Evolutionary conservation across 2,329 filamentous ascomycete genomes (phyloP).

Genomic region (Penicillium sp.): DNA sequence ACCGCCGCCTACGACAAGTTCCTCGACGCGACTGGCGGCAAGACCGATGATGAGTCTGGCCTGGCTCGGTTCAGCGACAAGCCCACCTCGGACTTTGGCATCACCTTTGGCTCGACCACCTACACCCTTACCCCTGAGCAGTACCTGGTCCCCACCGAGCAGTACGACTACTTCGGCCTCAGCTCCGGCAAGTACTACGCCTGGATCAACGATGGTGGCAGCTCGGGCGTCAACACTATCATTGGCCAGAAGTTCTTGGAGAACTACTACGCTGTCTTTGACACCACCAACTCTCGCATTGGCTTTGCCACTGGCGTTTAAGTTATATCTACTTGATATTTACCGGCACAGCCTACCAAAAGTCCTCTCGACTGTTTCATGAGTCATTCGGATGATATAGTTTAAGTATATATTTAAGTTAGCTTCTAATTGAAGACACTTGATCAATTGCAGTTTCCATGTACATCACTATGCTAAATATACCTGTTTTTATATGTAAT

Average conservation of each 20-base stretch:
- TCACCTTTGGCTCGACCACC: slow-evolving; percentile 7
- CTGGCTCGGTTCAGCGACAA: slow-evolving; percentile 1
- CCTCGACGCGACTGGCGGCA: slow-evolving; percentile 3
- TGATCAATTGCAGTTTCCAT: no score
- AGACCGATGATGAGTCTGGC: neutral
- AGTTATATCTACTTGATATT: no score
- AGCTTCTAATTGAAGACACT: no score
- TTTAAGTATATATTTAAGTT: no score
- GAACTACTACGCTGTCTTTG: slow-evolving; percentile 8
- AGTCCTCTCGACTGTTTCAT: no score
- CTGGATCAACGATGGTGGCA: slow-evolving; percentile 10
- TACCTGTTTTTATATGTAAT: no score
- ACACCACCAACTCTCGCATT: slow-evolving; percentile 7
- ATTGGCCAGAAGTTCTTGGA: slow-evolving; percentile 10
- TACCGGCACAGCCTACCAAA: no score
- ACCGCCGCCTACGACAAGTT: slow-evolving; percentile 5
- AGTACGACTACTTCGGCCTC: slow-evolving; percentile 5
- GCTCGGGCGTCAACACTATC: slow-evolving; percentile 5
- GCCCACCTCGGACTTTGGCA: slow-evolving; percentile 8
- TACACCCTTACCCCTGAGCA: slow-evolving; percentile 3
- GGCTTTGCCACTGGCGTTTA: slow-evolving; percentile 6
- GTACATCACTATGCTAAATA: no score
- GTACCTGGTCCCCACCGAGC: slow-evolving; percentile 4
- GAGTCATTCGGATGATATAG: no score
- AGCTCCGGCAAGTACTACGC: slow-evolving; percentile 5